These are phyloP conservation scores for Tardiomyces digboiensis DNA, from an alignment of 1,139 yeast genomes.

Conservation along the genomic window DNA sequence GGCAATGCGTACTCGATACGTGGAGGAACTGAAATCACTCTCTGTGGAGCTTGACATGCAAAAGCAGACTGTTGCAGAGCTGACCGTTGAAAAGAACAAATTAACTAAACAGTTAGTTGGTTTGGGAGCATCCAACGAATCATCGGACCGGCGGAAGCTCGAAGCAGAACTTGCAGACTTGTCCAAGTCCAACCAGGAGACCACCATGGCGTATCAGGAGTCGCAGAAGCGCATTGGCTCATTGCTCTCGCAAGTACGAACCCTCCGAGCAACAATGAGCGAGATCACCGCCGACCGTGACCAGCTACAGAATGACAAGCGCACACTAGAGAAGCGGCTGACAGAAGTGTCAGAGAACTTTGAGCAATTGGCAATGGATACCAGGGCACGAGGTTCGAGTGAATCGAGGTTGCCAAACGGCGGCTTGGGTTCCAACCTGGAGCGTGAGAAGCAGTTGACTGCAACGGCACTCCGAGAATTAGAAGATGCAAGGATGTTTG, in stretches of 20 bases:
- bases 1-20: constrained; percentile 32
- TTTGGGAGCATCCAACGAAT: constrained; percentile 38
- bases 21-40: constrained; percentile 48
- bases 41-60: constrained; percentile 50
- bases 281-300: constrained; percentile 29
- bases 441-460: constrained; percentile 10
- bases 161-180: constrained; percentile 45
- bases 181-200: constrained; percentile 38
- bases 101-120: constrained; percentile 53
- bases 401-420: neutral
- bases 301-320: constrained; percentile 27
- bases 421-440: constrained; percentile 10
- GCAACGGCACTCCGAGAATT: constrained; percentile 6
- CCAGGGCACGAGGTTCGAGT: neutral
- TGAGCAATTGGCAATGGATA: constrained; percentile 3
- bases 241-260: constrained; percentile 22
- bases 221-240: constrained; percentile 28
- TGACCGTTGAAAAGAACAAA: constrained; percentile 56
- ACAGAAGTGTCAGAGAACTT: constrained; percentile 13
- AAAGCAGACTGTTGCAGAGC: constrained; percentile 35
- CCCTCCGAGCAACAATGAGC: constrained; percentile 25
- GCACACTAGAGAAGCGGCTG: constrained; percentile 27
- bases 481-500: constrained; percentile 8
- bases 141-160: constrained; percentile 33
- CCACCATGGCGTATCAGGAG: constrained; percentile 28